Evolutionary conservation across 164 flowering plant species (phyloP).

Genomic region (Pachysandra terminalis): DNA sequence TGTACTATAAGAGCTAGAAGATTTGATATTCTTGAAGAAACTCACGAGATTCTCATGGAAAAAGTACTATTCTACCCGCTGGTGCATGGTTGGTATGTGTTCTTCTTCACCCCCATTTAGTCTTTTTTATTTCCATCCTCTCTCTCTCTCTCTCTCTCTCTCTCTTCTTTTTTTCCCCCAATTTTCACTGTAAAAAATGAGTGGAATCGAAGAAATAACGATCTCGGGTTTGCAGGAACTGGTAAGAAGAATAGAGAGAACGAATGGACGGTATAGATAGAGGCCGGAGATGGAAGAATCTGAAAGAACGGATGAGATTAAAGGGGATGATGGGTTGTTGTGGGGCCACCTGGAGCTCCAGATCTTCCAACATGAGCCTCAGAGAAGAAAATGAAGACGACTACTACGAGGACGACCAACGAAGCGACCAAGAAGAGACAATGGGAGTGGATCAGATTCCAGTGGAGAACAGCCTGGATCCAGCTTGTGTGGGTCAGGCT

Average conservation of each 20-base stretch:
- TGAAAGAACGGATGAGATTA: background rate
- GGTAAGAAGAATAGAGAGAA: no score
- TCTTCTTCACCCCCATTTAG: no score
- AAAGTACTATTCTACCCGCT: no score
- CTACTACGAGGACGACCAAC: slow-evolving; percentile 1
- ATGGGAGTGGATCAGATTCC: slow-evolving; percentile 1
- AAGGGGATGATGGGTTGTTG: slow-evolving; percentile 40
- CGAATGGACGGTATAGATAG: background rate
- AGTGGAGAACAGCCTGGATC: slow-evolving; percentile 10
- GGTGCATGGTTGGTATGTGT: no score
- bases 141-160: no score
- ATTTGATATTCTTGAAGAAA: no score
- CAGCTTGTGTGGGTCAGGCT: slow-evolving; percentile 21
- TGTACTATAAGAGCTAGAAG: no score
- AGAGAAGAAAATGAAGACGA: slow-evolving; percentile 26
- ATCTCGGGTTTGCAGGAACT: slow-evolving; percentile 7
- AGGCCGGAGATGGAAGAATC: background rate
- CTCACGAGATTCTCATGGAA: no score
- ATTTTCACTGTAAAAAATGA: no score
- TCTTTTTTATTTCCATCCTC: no score
- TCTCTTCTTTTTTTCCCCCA: no score
- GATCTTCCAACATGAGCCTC: slow-evolving; percentile 26
- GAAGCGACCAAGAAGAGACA: no score
- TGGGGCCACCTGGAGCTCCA: slow-evolving; percentile 51
- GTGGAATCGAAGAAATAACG: slow-evolving; percentile 1